Evolutionary conservation across 2,329 filamentous ascomycete genomes (phyloP), one percentile per base, ranked within the genome.

Genomic region (Neofusicoccum cordaticola): DNA sequence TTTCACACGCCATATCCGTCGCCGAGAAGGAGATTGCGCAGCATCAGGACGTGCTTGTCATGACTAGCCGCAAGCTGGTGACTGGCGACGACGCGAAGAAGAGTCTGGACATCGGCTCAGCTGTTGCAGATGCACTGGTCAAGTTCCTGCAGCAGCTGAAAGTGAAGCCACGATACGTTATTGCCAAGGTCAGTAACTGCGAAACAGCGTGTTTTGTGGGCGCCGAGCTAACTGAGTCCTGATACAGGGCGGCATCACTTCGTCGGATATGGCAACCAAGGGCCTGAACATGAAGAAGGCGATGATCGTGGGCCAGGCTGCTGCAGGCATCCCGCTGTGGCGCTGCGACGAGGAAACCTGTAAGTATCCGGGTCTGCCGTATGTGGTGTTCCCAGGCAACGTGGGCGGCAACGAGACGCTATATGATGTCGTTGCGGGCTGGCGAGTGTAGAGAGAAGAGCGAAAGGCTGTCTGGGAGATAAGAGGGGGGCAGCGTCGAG

Each of bases 311-410:
- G 85, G 85, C 0, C 85, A 88, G 67, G 85, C 85, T 0, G 83
- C 84, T 0, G 78, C 84, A 0, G 85, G 85, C 1, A 83, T 87
- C 8, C 85, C 85, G 0, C 75, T 87, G 0, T 88, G 85, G 86
- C 75, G 82, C 53, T 87, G 85, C 64, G 80, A 85, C 57, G 85
- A 87, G 70, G 72, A 75, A 0, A 80, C 80, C 1, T 81, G 78
- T 17, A 82, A 84, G 57, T 83, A 81, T 74, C 75, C 76, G 0
- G 82, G 82, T 1, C 72, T 86, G 11, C 83, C 84, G 0, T 86
- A 85, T 69, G 81, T 86, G 2, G 84, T 86, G 0, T 86, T 87
- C 61, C 85, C 84, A 0, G 85, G 84, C 0, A 86, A 86, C 71
- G 84, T 87, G 2, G 85, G 84, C 1, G 76, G 74, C n/a, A 78